A percentile compares a stretch with the other conserved stretches of the same genome.
phyloP scores from a whole-genome alignment of 805 yeast genomes.

The Saccharomyces kudriavzevii region DNA sequence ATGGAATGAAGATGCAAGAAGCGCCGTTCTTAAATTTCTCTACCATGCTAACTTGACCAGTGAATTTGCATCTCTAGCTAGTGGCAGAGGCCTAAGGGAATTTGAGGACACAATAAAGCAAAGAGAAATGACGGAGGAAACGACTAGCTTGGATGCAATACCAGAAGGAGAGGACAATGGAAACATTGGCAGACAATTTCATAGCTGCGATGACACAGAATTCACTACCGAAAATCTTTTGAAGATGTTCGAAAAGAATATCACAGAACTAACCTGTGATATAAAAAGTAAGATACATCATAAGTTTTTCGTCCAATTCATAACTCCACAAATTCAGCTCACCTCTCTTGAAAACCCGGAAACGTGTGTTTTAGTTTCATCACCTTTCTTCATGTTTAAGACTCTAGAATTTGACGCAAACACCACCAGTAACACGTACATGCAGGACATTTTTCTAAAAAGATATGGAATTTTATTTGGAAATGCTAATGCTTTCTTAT shows the following conservation, averaged over 20 bases:
- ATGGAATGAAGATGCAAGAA: slow-evolving; percentile 69
- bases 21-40: slow-evolving; percentile 53
- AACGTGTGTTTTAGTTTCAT: slow-evolving; percentile 58
- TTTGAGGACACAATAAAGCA: slow-evolving; percentile 42
- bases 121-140: slow-evolving; percentile 9
- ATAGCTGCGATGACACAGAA: slow-evolving; percentile 2
- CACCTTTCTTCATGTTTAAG: slow-evolving; percentile 64
- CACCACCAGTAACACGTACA: slow-evolving; percentile 34
- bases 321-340: slow-evolving; percentile 78
- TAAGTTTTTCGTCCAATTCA: slow-evolving; percentile 56
- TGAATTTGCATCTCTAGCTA: slow-evolving; percentile 36
- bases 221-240: slow-evolving; percentile 8
- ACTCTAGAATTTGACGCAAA: slow-evolving; percentile 55
- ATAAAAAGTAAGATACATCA: slow-evolving; percentile 36
- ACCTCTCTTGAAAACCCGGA: slow-evolving; percentile 44
- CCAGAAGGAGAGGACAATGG: neutral
- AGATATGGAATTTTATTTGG: slow-evolving; percentile 62
- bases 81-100: slow-evolving; percentile 42
- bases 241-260: slow-evolving; percentile 41
- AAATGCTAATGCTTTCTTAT: slow-evolving; percentile 65
- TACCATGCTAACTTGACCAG: slow-evolving; percentile 40
- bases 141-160: slow-evolving; percentile 1
- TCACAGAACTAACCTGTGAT: slow-evolving; percentile 35
- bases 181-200: neutral
- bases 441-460: slow-evolving; percentile 46